These are phyloP conservation scores for Pistacia integerrima DNA, from an alignment of 345 rosid species.

Conservation along the genomic window DNA sequence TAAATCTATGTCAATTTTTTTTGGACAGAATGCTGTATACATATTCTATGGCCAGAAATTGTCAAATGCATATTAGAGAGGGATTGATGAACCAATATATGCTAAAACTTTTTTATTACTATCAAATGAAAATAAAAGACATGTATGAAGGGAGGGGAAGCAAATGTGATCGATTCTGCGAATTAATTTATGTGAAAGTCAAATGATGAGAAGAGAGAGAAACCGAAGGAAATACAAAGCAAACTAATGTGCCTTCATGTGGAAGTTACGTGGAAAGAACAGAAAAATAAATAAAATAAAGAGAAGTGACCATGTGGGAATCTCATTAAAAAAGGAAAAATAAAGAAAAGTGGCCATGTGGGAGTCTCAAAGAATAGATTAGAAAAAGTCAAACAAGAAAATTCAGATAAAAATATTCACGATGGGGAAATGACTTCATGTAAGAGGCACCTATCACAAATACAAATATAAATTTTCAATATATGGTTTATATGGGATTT, in stretches of 20 bases:
- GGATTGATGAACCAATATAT: too few species aligned
- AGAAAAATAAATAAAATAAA: not conserved
- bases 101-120: too few species aligned
- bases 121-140: not conserved
- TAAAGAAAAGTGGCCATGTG: too few species aligned
- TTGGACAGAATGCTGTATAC: too few species aligned
- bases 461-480: not conserved
- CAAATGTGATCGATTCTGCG: not conserved
- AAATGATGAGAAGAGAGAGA: not conserved
- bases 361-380: too few species aligned
- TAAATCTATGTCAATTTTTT: too few species aligned
- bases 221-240: not conserved
- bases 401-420: not conserved
- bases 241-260: not conserved
- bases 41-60: too few species aligned
- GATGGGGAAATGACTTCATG: slow-evolving; percentile 1
- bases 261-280: slow-evolving; percentile 6
- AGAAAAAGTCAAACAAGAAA: slow-evolving; percentile 19
- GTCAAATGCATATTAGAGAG: too few species aligned
- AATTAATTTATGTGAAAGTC: not conserved
- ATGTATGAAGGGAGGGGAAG: not conserved
- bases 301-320: slow-evolving; percentile 13
- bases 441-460: not conserved
- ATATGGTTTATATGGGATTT: not conserved
- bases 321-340: not conserved